Percentiles rank a stretch among this genome's conserved stretches.
phyloP scores from a whole-genome alignment of 2,329 filamentous ascomycete species.

The Phyllosticta citrichinensis region DNA sequence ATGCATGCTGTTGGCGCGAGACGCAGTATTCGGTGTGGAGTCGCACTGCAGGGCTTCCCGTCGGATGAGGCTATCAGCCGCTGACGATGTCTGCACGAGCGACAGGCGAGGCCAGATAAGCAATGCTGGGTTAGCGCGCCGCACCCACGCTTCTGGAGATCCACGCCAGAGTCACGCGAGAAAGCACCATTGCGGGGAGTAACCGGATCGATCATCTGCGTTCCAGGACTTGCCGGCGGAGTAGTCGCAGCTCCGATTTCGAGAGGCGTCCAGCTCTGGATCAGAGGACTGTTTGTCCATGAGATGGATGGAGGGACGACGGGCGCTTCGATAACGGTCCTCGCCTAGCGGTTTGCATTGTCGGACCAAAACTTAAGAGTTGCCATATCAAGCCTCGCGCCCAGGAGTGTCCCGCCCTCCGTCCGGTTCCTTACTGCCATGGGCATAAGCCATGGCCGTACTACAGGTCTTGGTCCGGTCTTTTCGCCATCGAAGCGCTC shows the following conservation, averaged over 20 bases:
- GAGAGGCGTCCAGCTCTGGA: neutral
- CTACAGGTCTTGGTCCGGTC: neutral
- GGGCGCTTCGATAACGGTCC: neutral
- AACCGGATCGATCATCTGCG: neutral
- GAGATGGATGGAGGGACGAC: neutral
- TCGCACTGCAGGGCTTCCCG: neutral
- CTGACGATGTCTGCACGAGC: conserved; percentile 1
- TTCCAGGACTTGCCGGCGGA: neutral
- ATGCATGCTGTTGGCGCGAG: neutral
- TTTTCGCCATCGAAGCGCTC: neutral
- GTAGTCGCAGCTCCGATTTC: neutral
- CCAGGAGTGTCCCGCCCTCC: neutral
- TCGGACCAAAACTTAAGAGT: neutral
- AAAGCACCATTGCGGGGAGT: neutral
- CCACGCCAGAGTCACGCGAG: conserved; percentile 5
- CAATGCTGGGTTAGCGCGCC: conserved; percentile 1
- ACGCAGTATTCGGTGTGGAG: neutral
- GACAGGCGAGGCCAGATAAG: conserved; percentile 4
- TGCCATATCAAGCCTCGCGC: neutral
- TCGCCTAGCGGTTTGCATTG: neutral
- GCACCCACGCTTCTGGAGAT: neutral
- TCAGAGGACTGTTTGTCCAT: neutral
- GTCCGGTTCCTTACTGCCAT: neutral
- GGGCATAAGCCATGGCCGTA: neutral
- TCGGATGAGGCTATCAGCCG: conserved; percentile 2